Evolutionary conservation across 768 basidiomycete genomes (phyloP).

Genomic region (Nidularia sp.): DNA sequence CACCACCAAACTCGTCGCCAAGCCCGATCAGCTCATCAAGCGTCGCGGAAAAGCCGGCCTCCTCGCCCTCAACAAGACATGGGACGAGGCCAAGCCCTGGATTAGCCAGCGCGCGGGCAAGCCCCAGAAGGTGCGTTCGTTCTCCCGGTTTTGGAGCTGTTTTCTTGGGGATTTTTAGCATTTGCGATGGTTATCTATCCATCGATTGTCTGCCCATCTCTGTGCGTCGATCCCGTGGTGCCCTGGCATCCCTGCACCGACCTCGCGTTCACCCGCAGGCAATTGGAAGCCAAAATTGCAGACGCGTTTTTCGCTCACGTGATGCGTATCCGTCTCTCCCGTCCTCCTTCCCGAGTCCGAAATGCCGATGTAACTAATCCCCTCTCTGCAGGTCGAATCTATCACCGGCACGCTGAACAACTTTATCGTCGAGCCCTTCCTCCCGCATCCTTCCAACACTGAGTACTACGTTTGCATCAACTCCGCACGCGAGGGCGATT

Average conservation of each 20-base stretch:
- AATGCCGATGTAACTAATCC: not conserved
- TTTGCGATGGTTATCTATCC: conserved; percentile 4
- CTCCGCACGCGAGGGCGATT: conserved; percentile 90
- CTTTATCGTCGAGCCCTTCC: conserved; percentile 99
- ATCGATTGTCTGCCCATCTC: conserved; percentile 8
- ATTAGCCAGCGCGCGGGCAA: conserved; percentile 87
- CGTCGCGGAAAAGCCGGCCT: conserved; percentile 98
- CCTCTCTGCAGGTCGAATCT: conserved; percentile 69
- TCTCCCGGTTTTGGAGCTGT: not conserved
- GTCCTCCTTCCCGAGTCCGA: not conserved
- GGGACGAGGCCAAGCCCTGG: conserved; percentile 86
- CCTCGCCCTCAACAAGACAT: conserved; percentile 89
- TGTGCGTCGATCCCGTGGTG: not conserved
- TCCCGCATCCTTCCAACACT: conserved; percentile 88
- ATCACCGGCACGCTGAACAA: conserved; percentile 94
- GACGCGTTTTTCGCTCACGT: not conserved
- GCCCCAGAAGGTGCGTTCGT: conserved; percentile 70
- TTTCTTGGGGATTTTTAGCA: not conserved
- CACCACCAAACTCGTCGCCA: conserved; percentile 85
- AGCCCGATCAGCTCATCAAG: conserved; percentile 99
- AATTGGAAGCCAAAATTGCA: not conserved
- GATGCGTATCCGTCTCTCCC: not conserved
- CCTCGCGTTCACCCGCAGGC: not conserved
- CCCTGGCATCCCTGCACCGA: not conserved
- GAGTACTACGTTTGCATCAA: conserved; percentile 99